A percentile compares a stretch with the other conserved stretches of the same genome.
Evolutionary conservation across 805 yeast species (phyloP).

Genomic region (Metschnikowia gelsemii): DNA sequence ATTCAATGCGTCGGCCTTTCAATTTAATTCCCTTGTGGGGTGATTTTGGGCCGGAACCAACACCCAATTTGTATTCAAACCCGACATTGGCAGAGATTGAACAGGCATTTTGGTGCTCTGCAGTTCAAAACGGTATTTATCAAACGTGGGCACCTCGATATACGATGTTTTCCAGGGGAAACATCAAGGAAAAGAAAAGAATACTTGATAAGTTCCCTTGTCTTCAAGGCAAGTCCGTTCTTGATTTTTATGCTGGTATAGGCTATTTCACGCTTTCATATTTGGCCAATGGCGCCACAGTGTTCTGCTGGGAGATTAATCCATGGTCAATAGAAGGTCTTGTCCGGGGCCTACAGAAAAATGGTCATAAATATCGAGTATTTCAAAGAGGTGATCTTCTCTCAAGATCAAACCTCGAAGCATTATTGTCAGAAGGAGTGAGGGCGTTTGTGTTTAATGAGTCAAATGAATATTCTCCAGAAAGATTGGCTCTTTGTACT

Average conservation of each 20-base stretch:
- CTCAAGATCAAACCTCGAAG: neutral
- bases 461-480: slow-evolving; percentile 52
- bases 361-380: slow-evolving; percentile 30
- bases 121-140: slow-evolving; percentile 66
- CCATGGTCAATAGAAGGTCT: slow-evolving; percentile 83
- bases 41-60: slow-evolving; percentile 54
- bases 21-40: slow-evolving; percentile 62
- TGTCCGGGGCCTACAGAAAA: slow-evolving; percentile 49
- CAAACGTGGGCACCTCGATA: slow-evolving; percentile 84
- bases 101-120: slow-evolving; percentile 68
- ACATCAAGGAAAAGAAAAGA: slow-evolving; percentile 75
- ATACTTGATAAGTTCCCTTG: slow-evolving; percentile 45
- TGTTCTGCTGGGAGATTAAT: slow-evolving; percentile 81
- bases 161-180: slow-evolving; percentile 88
- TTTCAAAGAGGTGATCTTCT: slow-evolving; percentile 7
- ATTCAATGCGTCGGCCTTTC: slow-evolving; percentile 63
- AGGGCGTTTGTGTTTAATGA: slow-evolving; percentile 59
- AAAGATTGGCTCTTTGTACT: slow-evolving; percentile 34
- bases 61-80: slow-evolving; percentile 19
- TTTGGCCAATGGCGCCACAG: slow-evolving; percentile 50
- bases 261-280: slow-evolving; percentile 81
- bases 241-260: slow-evolving; percentile 81
- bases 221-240: slow-evolving; percentile 44
- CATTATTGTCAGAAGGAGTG: slow-evolving; percentile 18
- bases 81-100: slow-evolving; percentile 41